Conservation (phyloP, 2,329 filamentous ascomycete genomes). For the Cadophora sp. region DNA sequence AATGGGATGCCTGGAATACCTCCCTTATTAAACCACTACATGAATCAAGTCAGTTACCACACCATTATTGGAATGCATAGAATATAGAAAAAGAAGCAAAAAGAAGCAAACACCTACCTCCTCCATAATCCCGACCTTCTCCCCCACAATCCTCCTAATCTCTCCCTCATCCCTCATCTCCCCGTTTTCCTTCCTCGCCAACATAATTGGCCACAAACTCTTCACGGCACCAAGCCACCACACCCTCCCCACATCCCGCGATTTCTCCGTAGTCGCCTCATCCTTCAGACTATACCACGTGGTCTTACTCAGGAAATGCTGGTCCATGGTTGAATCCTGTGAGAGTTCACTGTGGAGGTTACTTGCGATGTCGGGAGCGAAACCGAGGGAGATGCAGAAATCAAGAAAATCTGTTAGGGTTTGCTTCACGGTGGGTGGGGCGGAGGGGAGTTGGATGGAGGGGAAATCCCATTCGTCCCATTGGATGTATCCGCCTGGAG, state of each 20-base stretch:
- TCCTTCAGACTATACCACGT: slow-evolving; percentile 8
- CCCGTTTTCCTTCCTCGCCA: slow-evolving; percentile 5
- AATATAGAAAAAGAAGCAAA: neutral
- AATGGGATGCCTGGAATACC: slow-evolving; percentile 2
- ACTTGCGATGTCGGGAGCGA: neutral
- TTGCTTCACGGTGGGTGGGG: neutral
- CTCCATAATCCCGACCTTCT: slow-evolving; percentile 6
- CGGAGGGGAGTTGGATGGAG: neutral
- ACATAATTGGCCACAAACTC: slow-evolving; percentile 7
- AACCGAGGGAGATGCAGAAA: slow-evolving; percentile 3
- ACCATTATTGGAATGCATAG: neutral
- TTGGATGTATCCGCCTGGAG: slow-evolving; percentile 17
- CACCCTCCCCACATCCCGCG: slow-evolving; percentile 2
- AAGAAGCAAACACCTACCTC: neutral
- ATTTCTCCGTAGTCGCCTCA: neutral
- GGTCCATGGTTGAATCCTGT: neutral
- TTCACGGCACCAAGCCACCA: slow-evolving; percentile 16
- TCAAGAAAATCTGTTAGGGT: neutral
- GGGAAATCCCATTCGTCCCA: slow-evolving; percentile 18
- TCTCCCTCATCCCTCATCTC: neutral
- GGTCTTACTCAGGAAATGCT: slow-evolving; percentile 1
- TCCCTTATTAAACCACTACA: slow-evolving; percentile 1
- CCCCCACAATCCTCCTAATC: neutral
- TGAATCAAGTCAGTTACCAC: neutral
- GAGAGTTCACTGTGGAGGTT: neutral